Conservation (phyloP, 495 filamentous ascomycete genomes). For the Apiosordaria backusii region DNA sequence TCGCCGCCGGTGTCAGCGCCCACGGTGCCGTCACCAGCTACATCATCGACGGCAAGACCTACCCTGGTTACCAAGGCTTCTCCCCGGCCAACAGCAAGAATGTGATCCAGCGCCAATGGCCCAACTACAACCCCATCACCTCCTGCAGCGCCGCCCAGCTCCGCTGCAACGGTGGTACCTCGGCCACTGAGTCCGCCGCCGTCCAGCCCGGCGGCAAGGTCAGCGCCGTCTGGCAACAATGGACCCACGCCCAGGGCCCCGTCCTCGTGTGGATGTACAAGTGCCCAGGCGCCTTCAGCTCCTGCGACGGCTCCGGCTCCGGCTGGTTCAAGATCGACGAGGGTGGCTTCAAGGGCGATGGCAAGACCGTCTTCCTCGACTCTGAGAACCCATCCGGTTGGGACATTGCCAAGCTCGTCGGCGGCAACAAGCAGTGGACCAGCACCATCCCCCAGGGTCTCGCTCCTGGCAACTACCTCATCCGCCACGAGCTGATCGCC, state of each 20-base stretch:
- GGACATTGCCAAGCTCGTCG: constrained; percentile 40
- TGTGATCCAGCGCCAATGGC: constrained; percentile 55
- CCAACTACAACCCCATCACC: constrained; percentile 52
- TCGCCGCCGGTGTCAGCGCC: constrained; percentile 41
- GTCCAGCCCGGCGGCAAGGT: constrained; percentile 47
- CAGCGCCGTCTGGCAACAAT: constrained; percentile 51
- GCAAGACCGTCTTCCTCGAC: constrained; percentile 32
- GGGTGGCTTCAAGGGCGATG: constrained; percentile 42
- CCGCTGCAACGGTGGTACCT: constrained; percentile 56
- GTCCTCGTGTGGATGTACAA: constrained; percentile 55
- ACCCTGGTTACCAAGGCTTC: constrained; percentile 51
- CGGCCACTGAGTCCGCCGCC: constrained; percentile 41
- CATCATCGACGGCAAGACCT: constrained; percentile 49
- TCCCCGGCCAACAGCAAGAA: constrained; percentile 42
- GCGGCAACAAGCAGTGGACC: constrained; percentile 50
- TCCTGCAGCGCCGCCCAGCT: constrained; percentile 39
- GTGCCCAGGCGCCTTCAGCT: constrained; percentile 45
- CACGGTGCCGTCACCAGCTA: constrained; percentile 59
- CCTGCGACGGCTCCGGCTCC: constrained; percentile 44
- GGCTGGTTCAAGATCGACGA: constrained; percentile 63
- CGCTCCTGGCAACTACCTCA: constrained; percentile 56
- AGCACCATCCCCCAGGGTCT: constrained; percentile 49
- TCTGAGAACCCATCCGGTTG: constrained; percentile 29
- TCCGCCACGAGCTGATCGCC: constrained; percentile 57
- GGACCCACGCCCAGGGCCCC: constrained; percentile 57